Evolutionary conservation across 1,139 yeast species (phyloP).

Genomic region (Taphrina deformans): DNA sequence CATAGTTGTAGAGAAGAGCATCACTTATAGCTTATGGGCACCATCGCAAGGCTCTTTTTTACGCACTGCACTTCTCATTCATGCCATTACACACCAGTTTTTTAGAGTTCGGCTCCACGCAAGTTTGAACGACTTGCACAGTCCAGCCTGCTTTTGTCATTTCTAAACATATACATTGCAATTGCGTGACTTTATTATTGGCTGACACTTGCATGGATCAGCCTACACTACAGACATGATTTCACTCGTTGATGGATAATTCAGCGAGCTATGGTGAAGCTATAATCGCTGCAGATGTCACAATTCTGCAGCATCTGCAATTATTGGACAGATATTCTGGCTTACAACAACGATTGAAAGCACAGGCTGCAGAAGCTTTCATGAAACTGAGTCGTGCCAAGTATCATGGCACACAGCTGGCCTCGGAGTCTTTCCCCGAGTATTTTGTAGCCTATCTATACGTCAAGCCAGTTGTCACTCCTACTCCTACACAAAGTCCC

Average conservation of each 20-base stretch:
- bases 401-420: background rate
- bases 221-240: too few relatives aligned
- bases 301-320: background rate
- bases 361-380: background rate
- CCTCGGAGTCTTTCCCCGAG: background rate
- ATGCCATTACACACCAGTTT: too few relatives aligned
- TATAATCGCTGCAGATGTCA: background rate
- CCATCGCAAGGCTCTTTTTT: too few relatives aligned
- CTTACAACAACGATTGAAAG: background rate
- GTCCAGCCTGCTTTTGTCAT: too few relatives aligned
- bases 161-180: too few relatives aligned
- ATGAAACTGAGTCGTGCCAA: constrained; percentile 1
- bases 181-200: too few relatives aligned
- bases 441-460: background rate
- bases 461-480: background rate
- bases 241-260: too few relatives aligned
- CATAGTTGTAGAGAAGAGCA: background rate
- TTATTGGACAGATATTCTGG: background rate
- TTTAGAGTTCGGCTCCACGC: background rate
- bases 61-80: too few relatives aligned
- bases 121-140: too few relatives aligned
- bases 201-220: too few relatives aligned
- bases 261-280: background rate
- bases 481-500: too few relatives aligned
- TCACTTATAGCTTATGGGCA: too few relatives aligned